Evolutionary conservation across 2,329 filamentous ascomycete species (phyloP).

Genomic region (Aspergillus eucalypticola): DNA sequence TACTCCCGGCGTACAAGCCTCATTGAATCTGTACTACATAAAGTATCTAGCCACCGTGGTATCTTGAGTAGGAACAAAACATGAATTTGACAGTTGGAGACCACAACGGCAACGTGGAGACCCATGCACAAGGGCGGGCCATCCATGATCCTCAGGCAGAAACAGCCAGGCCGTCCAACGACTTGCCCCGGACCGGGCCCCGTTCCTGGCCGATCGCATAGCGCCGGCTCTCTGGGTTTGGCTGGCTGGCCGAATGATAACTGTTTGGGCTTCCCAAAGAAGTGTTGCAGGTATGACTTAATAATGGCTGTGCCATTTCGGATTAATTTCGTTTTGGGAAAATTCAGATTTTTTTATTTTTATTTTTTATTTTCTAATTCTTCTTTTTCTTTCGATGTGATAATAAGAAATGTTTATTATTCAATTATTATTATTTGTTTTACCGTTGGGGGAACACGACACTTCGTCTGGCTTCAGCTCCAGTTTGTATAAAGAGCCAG

Average conservation of each 20-base stretch:
- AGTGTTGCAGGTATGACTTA: not conserved
- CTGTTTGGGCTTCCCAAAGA: not conserved
- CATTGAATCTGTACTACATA: too few relatives aligned
- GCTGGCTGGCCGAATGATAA: not conserved
- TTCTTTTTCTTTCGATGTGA: too few relatives aligned
- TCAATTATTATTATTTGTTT: not conserved
- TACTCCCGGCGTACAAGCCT: too few relatives aligned
- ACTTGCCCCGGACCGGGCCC: constrained; percentile 24
- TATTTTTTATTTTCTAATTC: not conserved
- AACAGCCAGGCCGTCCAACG: constrained; percentile 11
- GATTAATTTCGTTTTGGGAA: not conserved
- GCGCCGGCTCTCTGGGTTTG: constrained; percentile 18
- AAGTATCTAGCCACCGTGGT: too few relatives aligned
- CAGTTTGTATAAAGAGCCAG: not conserved
- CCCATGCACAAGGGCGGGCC: constrained; percentile 4
- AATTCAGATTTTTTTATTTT: not conserved
- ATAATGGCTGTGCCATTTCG: not conserved
- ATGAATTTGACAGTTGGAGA: constrained; percentile 6
- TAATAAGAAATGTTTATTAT: not conserved
- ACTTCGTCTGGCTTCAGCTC: not conserved
- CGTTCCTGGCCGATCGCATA: constrained; percentile 32
- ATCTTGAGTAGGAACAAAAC: not conserved
- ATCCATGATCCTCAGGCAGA: constrained; percentile 6
- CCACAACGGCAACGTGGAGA: constrained; percentile 15
- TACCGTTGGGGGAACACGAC: not conserved